Evolutionary conservation across 352 stramenopile species (phyloP).

Genomic region (Pythium dissotocum): DNA sequence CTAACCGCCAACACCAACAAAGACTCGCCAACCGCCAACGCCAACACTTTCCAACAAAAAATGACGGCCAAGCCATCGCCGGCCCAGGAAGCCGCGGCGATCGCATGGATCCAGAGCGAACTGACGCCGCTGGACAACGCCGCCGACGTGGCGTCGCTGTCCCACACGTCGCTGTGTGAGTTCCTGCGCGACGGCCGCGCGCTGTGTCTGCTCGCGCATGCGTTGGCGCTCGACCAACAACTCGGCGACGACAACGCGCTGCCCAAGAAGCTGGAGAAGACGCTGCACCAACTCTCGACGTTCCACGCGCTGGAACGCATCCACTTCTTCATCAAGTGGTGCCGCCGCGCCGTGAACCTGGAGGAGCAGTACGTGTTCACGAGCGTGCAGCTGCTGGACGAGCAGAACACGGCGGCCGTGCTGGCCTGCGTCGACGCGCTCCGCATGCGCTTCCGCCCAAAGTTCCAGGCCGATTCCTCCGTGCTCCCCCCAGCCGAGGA

Average conservation of each 20-base stretch:
- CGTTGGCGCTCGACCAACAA: slow-evolving; percentile 32
- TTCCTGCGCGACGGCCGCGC: slow-evolving; percentile 78
- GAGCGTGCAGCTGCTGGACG: slow-evolving; percentile 78
- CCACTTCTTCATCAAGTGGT: slow-evolving; percentile 89
- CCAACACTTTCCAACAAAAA: slow-evolving; percentile 1
- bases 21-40: not conserved
- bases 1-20: not conserved
- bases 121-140: slow-evolving; percentile 38
- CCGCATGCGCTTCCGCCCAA: slow-evolving; percentile 54
- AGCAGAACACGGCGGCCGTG: slow-evolving; percentile 69
- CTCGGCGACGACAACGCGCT: slow-evolving; percentile 33
- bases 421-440: slow-evolving; percentile 61
- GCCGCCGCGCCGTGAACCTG: slow-evolving; percentile 45
- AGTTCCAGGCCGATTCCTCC: slow-evolving; percentile 25
- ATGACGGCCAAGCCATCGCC: slow-evolving; percentile 14
- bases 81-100: slow-evolving; percentile 23
- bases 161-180: slow-evolving; percentile 50
- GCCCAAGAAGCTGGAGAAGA: slow-evolving; percentile 72
- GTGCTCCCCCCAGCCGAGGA: slow-evolving; percentile 10
- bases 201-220: slow-evolving; percentile 65
- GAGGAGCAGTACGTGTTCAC: slow-evolving; percentile 80
- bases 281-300: slow-evolving; percentile 65
- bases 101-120: slow-evolving; percentile 68
- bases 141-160: slow-evolving; percentile 32
- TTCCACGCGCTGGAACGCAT: slow-evolving; percentile 84